These are phyloP conservation scores for Venturia carpophila DNA, from an alignment of 2,329 filamentous ascomycete species.

Conservation along the genomic window DNA sequence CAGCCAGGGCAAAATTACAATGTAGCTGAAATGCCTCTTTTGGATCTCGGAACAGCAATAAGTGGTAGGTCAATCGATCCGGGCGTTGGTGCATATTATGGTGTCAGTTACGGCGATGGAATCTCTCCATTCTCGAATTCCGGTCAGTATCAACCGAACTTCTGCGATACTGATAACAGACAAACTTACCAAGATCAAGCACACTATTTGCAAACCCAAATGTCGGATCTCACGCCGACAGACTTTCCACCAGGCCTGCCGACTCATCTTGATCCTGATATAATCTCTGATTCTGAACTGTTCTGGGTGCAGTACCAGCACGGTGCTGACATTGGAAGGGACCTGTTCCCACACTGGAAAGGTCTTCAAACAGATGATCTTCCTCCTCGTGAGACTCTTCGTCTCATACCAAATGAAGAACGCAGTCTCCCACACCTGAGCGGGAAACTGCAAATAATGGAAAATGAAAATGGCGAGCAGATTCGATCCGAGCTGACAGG, in stretches of 20 bases:
- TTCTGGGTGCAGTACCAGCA: slow-evolving; percentile 7
- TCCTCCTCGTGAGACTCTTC: slow-evolving; percentile 4
- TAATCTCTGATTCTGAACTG: background rate
- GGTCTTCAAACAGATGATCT: background rate
- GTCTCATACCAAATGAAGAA: slow-evolving; percentile 3
- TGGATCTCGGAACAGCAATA: too few species aligned
- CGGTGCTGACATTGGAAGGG: slow-evolving; percentile 3
- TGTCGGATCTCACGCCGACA: background rate
- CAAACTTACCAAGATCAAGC: background rate
- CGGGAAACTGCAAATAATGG: background rate
- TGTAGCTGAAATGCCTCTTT: background rate
- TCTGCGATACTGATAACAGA: background rate
- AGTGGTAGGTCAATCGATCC: background rate
- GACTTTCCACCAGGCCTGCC: background rate
- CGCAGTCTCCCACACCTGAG: background rate
- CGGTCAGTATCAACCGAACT: background rate
- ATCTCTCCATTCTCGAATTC: background rate
- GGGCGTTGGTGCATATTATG: background rate
- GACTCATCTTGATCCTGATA: background rate
- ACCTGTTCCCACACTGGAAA: background rate
- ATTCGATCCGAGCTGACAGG: background rate
- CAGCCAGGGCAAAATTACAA: background rate
- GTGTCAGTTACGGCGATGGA: background rate
- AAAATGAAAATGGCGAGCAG: background rate
- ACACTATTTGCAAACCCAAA: too few species aligned